These are phyloP conservation scores for Tetrahymena thermophila DNA, from an alignment of 73 alveolate species.

Conservation along the genomic window DNA sequence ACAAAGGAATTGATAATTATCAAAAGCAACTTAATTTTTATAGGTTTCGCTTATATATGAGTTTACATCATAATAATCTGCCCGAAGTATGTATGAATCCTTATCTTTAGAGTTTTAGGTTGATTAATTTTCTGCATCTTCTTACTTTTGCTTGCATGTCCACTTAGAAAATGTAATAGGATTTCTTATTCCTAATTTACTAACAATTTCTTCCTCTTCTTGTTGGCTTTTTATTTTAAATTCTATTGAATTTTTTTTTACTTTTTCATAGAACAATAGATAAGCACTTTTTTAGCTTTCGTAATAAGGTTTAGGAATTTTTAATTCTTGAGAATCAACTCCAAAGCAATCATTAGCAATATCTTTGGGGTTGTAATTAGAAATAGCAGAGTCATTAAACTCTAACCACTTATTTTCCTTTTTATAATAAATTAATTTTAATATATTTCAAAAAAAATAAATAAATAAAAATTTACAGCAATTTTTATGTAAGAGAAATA, in stretches of 20 bases:
- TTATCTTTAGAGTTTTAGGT: background rate
- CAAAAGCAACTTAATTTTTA: background rate
- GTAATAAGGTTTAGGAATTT: background rate
- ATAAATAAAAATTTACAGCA: background rate
- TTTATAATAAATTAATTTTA: background rate
- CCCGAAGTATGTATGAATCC: background rate
- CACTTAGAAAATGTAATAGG: background rate
- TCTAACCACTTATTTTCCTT: constrained; percentile 50
- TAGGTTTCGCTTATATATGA: background rate
- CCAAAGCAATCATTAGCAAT: background rate
- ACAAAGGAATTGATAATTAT: background rate
- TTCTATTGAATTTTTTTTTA: background rate
- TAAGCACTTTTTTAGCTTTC: background rate
- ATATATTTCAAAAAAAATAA: background rate
- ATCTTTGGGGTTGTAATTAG: constrained; percentile 1
- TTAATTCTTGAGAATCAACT: background rate
- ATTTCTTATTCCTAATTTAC: background rate
- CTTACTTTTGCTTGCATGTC: background rate
- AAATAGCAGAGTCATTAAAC: constrained; percentile 49
- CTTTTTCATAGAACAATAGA: background rate
- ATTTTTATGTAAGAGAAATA: background rate
- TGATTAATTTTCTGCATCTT: background rate
- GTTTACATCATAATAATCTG: background rate
- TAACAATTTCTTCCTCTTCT: background rate
- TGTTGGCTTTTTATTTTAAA: background rate